Evolutionary conservation across 305 asterid genomes (phyloP), one percentile per base, ranked within the genome.

Genomic region (Vinca major): DNA sequence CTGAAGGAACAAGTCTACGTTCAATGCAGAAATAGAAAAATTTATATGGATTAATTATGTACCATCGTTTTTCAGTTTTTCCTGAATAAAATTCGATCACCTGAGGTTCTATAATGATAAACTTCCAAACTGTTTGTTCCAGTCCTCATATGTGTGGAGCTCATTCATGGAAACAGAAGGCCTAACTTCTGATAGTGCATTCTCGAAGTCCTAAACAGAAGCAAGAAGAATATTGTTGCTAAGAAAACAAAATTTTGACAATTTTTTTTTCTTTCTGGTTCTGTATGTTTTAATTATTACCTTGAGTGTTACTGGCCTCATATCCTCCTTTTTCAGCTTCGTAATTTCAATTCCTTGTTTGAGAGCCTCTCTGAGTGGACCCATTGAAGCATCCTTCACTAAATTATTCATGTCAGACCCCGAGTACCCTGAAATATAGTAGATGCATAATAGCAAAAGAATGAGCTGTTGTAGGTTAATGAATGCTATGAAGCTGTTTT

Each of bases 371-470:
- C 97, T 88, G n/a, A 93, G 83, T 40, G 99, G 97, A 66, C 97
- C 99, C 97, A 91, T 89, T 62, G 97, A 89, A 61, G 99, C 99
- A 78, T 93, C 99, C 84, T 93, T 93, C 83, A 93, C 99, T 77
- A 93, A 80, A 68, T 91, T 93, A 83, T 93, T 91, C 99, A 91
- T 93, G 72, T 93, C 99, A 14, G 99, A 93, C 71, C 97, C 99
- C 33, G 97, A 93, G 82, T 93, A 93, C 53, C 99, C 99, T 89
- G 73, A 74, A 70, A 45, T 73, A 69, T 37, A 44, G 51, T 39
- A 62, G 50, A 57, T 49, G 7, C 45, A 11, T 17, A 43, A 43
- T 61, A 71, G 6, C 52, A 51, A 13, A 36, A 49, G 64, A 40
- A 40, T 57, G 36, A 54, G 65, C 52, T 44, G 48, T 4, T 44